Conservation (phyloP, 2,329 filamentous ascomycete genomes). For the Exophiala calicioides region DNA sequence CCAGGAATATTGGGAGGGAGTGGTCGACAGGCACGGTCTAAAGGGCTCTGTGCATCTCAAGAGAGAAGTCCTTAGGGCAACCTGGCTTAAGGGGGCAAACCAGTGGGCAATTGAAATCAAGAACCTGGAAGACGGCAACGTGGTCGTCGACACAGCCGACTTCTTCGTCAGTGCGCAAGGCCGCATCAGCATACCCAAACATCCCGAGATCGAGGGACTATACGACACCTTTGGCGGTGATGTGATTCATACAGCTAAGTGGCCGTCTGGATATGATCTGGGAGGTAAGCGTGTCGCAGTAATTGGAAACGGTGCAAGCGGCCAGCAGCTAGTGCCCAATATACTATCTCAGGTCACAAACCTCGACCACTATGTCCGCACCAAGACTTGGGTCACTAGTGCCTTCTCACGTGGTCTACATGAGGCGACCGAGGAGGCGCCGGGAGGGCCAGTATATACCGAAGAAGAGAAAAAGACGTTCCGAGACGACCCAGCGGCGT, state of each 20-base stretch:
- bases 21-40: slow-evolving; percentile 65
- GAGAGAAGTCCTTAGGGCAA: slow-evolving; percentile 56
- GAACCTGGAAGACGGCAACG: background rate
- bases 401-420: slow-evolving; percentile 46
- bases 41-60: slow-evolving; percentile 59
- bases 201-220: slow-evolving; percentile 27
- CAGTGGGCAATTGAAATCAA: slow-evolving; percentile 55
- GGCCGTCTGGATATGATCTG: slow-evolving; percentile 35
- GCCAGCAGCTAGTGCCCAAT: slow-evolving; percentile 37
- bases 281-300: slow-evolving; percentile 28
- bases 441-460: slow-evolving; percentile 4
- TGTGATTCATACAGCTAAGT: slow-evolving; percentile 43
- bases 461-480: slow-evolving; percentile 5
- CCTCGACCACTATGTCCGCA: slow-evolving; percentile 34
- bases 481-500: too few species aligned
- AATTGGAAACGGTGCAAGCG: slow-evolving; percentile 31
- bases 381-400: slow-evolving; percentile 43
- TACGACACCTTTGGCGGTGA: slow-evolving; percentile 39
- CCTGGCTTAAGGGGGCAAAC: slow-evolving; percentile 55
- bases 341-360: slow-evolving; percentile 40
- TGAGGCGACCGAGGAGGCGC: slow-evolving; percentile 4
- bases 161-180: slow-evolving; percentile 60
- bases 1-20: slow-evolving; percentile 62
- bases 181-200: slow-evolving; percentile 51
- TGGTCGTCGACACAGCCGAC: slow-evolving; percentile 39